Evolutionary conservation across 1,284 basidiomycete species (phyloP), one percentile per base, ranked within the genome.

Genomic region (Ustilago sp.): DNA sequence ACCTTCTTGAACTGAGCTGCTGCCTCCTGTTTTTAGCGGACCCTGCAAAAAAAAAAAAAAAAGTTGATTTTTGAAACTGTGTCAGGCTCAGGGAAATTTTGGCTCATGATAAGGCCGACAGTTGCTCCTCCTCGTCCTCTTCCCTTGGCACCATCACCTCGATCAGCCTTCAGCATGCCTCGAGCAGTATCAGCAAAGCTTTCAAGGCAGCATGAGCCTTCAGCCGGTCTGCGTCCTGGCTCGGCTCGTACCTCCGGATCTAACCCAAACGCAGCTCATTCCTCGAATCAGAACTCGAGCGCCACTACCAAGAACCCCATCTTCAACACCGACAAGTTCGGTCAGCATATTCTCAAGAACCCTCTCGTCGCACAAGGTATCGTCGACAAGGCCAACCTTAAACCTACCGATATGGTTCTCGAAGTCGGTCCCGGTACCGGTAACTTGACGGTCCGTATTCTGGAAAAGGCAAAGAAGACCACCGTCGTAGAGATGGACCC

Each of bases 371-470:
- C 93, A 12, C 93, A 95, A 88, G 91, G 59, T 28, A 86, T 86
- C 55, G 79, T 87, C 50, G 87, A 88, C 80, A 87, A 97, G 91
- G 96, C 96, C 4, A 93, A 93, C 83, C 88, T 99, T 56, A 93
- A 94, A 78, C 93, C 95, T 1, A 96, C 95, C 19, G 96, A 99
- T 86, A 92, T 93, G 84, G 95, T 98, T 19, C 91, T 99, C 57
- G 96, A 99, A 88, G 95, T 99, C 60, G 97, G 96, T 85, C 97
- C 97, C 12, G 97, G 97, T 88, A 99, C 97, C 2, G 97, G 97
- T 77, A 99, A 99, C 86, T 87, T 99, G 84, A 99, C 97, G 0
- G 92, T 98, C 17, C 89, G 93, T 81, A 99, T 99, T 75, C 88
- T 99, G 43, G 94, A 98, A 82, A 93, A 95, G 87, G 93, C 93